These are phyloP conservation scores for Dothideomycetes sp. DNA, from an alignment of 2,329 filamentous ascomycete genomes.

Conservation along the genomic window DNA sequence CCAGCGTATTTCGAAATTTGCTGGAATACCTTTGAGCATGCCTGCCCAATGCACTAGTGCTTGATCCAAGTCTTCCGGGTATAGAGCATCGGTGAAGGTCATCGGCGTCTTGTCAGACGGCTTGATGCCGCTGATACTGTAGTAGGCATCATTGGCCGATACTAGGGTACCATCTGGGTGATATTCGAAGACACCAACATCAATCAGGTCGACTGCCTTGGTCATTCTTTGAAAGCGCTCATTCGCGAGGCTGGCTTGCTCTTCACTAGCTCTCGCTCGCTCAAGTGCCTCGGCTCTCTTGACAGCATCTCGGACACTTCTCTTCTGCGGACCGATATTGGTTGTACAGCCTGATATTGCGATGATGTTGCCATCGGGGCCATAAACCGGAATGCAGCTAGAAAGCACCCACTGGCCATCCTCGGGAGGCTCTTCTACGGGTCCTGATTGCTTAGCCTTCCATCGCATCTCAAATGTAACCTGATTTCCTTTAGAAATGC, in stretches of 20 bases:
- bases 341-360: constrained; percentile 14
- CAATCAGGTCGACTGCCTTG: constrained; percentile 9
- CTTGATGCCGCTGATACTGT: not conserved
- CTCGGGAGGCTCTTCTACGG: constrained; percentile 4
- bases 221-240: constrained; percentile 5
- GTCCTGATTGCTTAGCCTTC: not conserved
- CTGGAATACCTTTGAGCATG: not conserved
- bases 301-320: constrained; percentile 24
- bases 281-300: constrained; percentile 28
- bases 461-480: constrained; percentile 15
- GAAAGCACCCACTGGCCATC: constrained; percentile 14
- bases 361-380: constrained; percentile 10
- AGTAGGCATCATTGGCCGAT: constrained; percentile 9
- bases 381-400: constrained; percentile 12
- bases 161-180: constrained; percentile 6
- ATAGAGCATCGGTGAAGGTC: not conserved
- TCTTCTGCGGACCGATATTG: constrained; percentile 15
- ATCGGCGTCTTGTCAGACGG: not conserved
- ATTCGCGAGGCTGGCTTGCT: constrained; percentile 5
- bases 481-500: constrained; percentile 8
- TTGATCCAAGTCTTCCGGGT: constrained; percentile 2
- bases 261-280: constrained; percentile 27
- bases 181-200: constrained; percentile 11
- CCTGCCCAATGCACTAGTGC: not conserved
- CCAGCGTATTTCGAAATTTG: not conserved